Conservation (phyloP, 2,329 filamentous ascomycete genomes). For the Arachnomyces sp. region DNA sequence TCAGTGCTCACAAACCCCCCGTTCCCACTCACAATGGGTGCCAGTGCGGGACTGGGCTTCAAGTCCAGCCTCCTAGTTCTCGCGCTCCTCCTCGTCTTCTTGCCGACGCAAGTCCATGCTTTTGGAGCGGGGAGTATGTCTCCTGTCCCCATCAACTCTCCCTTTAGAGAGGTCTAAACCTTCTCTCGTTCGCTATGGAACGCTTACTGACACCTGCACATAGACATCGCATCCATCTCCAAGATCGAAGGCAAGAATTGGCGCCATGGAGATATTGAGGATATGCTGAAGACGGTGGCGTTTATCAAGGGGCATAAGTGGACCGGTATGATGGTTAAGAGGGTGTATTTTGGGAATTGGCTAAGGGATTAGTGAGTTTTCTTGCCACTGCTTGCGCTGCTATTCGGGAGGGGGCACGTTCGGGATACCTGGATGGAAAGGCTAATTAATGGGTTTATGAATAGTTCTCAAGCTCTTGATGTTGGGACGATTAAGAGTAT, state of each 20-base stretch:
- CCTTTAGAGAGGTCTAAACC: no score
- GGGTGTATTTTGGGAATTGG: constrained; percentile 83
- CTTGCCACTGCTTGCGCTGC: not conserved
- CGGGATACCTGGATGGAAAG: not conserved
- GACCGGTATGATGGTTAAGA: constrained; percentile 68
- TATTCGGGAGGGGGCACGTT: not conserved
- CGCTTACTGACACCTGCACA: constrained; percentile 6
- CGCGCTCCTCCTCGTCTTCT: constrained; percentile 29
- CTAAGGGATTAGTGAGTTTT: constrained; percentile 59
- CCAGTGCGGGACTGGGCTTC: constrained; percentile 16
- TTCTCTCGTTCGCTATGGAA: not conserved
- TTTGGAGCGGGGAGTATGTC: constrained; percentile 39
- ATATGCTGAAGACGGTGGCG: constrained; percentile 67
- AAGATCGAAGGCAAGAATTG: constrained; percentile 44
- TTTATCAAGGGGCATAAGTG: constrained; percentile 78
- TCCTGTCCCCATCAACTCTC: not conserved
- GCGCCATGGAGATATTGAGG: constrained; percentile 63
- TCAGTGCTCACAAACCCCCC: no score
- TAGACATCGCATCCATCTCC: constrained; percentile 43
- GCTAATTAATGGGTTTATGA: not conserved
- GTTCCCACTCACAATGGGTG: constrained; percentile 2
- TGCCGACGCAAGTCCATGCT: constrained; percentile 32
- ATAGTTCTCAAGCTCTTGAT: constrained; percentile 65
- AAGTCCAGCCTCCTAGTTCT: constrained; percentile 26
- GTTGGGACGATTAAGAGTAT: constrained; percentile 71